Evolutionary conservation across 1,284 basidiomycete genomes (phyloP).

Genomic region (Cerrena zonata): DNA sequence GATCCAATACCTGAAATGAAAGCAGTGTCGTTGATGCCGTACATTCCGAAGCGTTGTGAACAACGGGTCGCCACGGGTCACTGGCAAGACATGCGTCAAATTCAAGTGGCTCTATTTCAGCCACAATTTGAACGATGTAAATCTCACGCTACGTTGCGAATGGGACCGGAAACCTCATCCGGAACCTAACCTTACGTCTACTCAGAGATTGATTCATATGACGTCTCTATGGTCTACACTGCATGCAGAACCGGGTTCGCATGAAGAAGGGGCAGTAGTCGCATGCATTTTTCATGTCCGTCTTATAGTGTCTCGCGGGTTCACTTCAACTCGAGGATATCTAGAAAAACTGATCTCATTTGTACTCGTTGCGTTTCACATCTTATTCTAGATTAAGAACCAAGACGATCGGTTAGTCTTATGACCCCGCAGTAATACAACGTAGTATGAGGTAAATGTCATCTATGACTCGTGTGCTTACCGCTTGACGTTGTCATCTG

Average conservation of each 20-base stretch:
- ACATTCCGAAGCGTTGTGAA: too few relatives aligned
- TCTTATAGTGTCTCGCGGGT: too few relatives aligned
- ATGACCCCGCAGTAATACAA: background rate
- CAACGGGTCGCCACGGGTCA: too few relatives aligned
- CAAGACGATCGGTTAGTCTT: background rate
- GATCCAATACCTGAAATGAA: too few relatives aligned
- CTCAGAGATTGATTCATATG: background rate
- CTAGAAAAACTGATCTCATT: background rate
- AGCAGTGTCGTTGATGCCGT: too few relatives aligned
- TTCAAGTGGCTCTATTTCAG: too few relatives aligned
- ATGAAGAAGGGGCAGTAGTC: background rate
- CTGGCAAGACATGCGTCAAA: too few relatives aligned
- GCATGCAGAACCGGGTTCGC: background rate
- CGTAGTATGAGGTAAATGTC: background rate
- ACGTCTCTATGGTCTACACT: background rate
- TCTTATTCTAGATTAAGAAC: background rate
- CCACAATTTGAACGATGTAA: too few relatives aligned
- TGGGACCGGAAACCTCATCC: too few relatives aligned
- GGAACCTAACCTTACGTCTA: background rate
- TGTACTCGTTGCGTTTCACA: background rate
- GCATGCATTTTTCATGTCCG: background rate
- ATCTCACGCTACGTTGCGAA: too few relatives aligned
- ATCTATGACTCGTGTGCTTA: background rate
- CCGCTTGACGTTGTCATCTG: background rate
- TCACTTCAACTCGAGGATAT: too few relatives aligned